phyloP scores from a whole-genome alignment of 495 filamentous ascomycete species.

The Daldinia loculata region DNA sequence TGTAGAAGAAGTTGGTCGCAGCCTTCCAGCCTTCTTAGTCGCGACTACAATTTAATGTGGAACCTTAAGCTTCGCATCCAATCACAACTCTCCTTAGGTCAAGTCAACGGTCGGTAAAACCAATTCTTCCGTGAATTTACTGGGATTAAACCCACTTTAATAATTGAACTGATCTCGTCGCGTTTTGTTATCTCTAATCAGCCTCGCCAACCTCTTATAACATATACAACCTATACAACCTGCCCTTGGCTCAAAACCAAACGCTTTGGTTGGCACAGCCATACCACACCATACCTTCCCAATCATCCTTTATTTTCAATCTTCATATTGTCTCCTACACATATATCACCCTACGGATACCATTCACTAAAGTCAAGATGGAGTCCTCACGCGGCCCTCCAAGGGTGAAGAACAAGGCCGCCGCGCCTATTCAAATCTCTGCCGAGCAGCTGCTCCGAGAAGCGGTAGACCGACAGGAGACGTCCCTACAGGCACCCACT shows the following conservation, averaged over 20 bases:
- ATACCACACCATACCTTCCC: not conserved
- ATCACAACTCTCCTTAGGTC: not conserved
- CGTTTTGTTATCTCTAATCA: conserved; percentile 21
- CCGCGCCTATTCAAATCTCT: conserved; percentile 86
- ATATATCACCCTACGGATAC: not conserved
- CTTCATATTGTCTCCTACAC: not conserved
- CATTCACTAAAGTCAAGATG: conserved; percentile 63
- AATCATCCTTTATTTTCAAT: conserved; percentile 1
- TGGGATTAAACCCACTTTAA: not conserved
- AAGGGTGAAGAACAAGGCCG: conserved; percentile 96
- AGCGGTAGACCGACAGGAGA: conserved; percentile 96
- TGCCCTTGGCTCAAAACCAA: not conserved
- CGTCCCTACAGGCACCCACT: conserved; percentile 84
- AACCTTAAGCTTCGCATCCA: not conserved
- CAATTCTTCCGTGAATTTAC: conserved; percentile 13
- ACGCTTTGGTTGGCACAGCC: conserved; percentile 14
- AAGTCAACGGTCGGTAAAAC: conserved; percentile 10
- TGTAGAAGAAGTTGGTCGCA: conserved; percentile 17
- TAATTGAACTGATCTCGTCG: conserved; percentile 3
- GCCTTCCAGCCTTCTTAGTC: conserved; percentile 28
- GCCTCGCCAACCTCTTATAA: conserved; percentile 24
- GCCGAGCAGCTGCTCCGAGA: conserved; percentile 98
- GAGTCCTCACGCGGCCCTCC: conserved; percentile 93
- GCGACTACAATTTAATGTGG: conserved; percentile 36
- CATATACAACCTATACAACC: no score